phyloP scores from a whole-genome alignment of 441 rosid genomes.

The Rhodomyrtus psidioides region DNA sequence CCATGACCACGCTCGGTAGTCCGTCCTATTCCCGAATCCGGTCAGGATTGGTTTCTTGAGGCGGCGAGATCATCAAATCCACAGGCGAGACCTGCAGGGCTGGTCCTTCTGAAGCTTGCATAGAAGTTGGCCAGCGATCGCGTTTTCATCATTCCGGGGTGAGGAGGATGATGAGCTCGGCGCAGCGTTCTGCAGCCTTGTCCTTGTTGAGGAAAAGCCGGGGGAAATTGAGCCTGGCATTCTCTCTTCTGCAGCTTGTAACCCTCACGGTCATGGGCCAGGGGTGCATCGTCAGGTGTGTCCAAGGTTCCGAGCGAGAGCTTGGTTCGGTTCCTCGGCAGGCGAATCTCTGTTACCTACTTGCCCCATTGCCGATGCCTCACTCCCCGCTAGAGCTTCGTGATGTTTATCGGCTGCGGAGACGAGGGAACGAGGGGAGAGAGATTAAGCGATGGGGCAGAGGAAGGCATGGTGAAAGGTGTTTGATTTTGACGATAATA shows the following conservation, averaged over 20 bases:
- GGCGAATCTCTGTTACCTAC: constrained; percentile 97
- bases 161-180: constrained; percentile 29
- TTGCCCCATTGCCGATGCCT: constrained; percentile 97
- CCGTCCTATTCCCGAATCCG: constrained; percentile 30
- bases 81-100: constrained; percentile 6
- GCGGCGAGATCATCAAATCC: constrained; percentile 12
- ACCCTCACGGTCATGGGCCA: constrained; percentile 89
- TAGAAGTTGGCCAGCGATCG: constrained; percentile 7
- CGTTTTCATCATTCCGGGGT: constrained; percentile 15
- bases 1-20: constrained; percentile 21
- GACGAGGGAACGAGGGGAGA: constrained; percentile 11
- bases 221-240: constrained; percentile 79
- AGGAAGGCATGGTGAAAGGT: constrained; percentile 3
- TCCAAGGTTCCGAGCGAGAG: constrained; percentile 94
- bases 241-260: constrained; percentile 76
- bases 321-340: constrained; percentile 78
- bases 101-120: constrained; percentile 20
- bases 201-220: constrained; percentile 62
- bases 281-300: constrained; percentile 81
- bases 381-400: constrained; percentile 85
- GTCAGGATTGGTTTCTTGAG: constrained; percentile 23
- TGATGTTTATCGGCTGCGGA: constrained; percentile 55
- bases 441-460: constrained; percentile 12
- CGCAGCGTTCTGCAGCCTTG: constrained; percentile 14
- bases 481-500: background rate